Evolutionary conservation across 2,329 filamentous ascomycete species (phyloP).

Genomic region (Aspergillus sp.): DNA sequence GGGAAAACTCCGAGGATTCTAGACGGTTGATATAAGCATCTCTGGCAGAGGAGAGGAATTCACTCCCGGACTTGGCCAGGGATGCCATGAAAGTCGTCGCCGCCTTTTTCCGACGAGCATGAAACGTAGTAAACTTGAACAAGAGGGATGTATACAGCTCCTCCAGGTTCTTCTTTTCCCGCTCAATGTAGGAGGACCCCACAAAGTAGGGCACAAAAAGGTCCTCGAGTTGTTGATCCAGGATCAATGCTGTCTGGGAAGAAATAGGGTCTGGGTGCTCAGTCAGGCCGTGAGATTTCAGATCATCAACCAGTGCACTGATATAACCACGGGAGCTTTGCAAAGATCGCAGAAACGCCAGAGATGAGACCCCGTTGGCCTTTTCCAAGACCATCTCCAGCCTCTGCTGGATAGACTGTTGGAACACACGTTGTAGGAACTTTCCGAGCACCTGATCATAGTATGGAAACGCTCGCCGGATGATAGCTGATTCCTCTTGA

Average conservation of each 20-base stretch:
- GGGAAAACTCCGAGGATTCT: slow-evolving; percentile 81
- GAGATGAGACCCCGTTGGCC: slow-evolving; percentile 81
- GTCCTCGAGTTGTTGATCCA: slow-evolving; percentile 65
- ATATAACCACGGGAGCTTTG: slow-evolving; percentile 91
- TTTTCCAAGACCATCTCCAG: slow-evolving; percentile 95
- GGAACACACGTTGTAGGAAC: slow-evolving; percentile 93
- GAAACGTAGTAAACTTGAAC: slow-evolving; percentile 96
- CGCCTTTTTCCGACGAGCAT: slow-evolving; percentile 72
- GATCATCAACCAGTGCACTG: slow-evolving; percentile 77
- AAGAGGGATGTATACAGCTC: slow-evolving; percentile 85
- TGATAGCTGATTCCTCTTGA: slow-evolving; percentile 95
- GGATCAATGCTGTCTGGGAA: slow-evolving; percentile 68
- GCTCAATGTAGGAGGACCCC: slow-evolving; percentile 61
- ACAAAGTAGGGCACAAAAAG: slow-evolving; percentile 63
- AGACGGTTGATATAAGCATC: slow-evolving; percentile 87
- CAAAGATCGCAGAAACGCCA: slow-evolving; percentile 84
- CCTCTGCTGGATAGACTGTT: slow-evolving; percentile 95
- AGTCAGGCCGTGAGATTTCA: slow-evolving; percentile 90
- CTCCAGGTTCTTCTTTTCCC: slow-evolving; percentile 64
- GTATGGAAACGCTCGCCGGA: slow-evolving; percentile 92
- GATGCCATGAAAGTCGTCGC: slow-evolving; percentile 91
- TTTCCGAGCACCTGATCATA: slow-evolving; percentile 90
- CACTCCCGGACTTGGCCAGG: slow-evolving; percentile 81
- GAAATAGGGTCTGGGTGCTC: slow-evolving; percentile 92
- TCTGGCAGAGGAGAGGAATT: slow-evolving; percentile 79